Evolutionary conservation across 495 filamentous ascomycete species (phyloP).

Genomic region (Staphylotrichum tortipilum): DNA sequence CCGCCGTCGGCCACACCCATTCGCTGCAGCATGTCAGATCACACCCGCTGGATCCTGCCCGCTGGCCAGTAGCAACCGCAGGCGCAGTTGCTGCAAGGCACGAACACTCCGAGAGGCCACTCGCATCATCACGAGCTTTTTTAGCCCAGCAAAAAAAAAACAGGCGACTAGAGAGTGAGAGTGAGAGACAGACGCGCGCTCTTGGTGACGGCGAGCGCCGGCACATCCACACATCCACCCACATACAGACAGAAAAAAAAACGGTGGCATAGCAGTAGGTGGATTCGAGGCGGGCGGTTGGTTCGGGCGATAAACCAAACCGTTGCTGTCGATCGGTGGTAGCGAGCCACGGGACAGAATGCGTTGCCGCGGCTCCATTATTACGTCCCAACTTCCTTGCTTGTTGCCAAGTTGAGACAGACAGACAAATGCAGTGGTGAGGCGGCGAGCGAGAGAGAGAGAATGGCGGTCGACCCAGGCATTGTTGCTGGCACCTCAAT

Average conservation of each 20-base stretch:
- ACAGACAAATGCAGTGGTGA: no score
- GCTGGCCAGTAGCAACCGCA: slow-evolving; percentile 20
- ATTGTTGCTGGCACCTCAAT: no score
- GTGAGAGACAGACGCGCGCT: no score
- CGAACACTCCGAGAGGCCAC: slow-evolving; percentile 24
- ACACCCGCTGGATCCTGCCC: slow-evolving; percentile 10
- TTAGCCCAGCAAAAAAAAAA: no score
- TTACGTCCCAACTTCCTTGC: no score
- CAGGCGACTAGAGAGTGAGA: no score
- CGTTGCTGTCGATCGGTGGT: slow-evolving; percentile 10
- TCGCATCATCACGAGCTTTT: no score
- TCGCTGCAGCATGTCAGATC: slow-evolving; percentile 23
- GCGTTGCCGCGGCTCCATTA: slow-evolving; percentile 9
- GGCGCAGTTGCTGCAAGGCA: slow-evolving; percentile 23
- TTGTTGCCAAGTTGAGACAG: not conserved
- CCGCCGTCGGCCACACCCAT: slow-evolving; percentile 23
- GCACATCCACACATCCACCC: no score
- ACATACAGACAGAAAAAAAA: no score
- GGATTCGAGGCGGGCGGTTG: no score
- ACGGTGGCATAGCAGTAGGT: not conserved
- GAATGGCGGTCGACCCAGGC: not conserved
- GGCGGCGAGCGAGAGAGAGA: no score
- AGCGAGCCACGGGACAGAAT: slow-evolving; percentile 16
- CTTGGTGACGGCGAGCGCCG: not conserved
- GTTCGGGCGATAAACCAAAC: not conserved